phyloP scores from a whole-genome alignment of 1,284 basidiomycete species.

The Singerocomus rubriflavus region DNA sequence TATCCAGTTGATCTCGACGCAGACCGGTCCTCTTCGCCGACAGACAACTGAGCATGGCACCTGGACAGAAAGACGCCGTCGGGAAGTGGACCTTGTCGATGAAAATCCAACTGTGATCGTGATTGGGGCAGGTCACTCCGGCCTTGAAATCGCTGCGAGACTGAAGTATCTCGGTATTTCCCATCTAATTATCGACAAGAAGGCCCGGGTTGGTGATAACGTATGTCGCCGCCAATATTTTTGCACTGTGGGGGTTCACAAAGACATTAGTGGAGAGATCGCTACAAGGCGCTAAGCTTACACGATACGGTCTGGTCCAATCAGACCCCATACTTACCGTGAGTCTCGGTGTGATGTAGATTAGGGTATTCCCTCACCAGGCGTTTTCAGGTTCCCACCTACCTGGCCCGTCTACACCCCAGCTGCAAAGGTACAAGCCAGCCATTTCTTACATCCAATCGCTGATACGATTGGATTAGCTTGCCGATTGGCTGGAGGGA shows the following conservation, averaged over 20 bases:
- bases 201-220: constrained; percentile 35
- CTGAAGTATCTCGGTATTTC: constrained; percentile 38
- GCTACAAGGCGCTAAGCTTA: constrained; percentile 33
- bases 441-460: too few relatives aligned
- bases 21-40: constrained; percentile 26
- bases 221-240: constrained; percentile 7
- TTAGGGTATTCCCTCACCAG: neutral
- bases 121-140: constrained; percentile 39
- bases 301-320: constrained; percentile 30
- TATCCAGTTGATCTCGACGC: neutral
- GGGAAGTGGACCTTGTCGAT: constrained; percentile 23
- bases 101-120: constrained; percentile 31
- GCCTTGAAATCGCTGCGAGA: constrained; percentile 36
- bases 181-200: constrained; percentile 36
- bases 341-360: constrained; percentile 1
- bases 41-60: constrained; percentile 23
- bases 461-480: constrained; percentile 23
- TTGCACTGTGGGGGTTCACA: constrained; percentile 4
- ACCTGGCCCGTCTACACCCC: constrained; percentile 42
- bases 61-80: constrained; percentile 27
- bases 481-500: constrained; percentile 60
- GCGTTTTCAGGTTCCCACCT: constrained; percentile 31
- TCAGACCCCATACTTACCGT: constrained; percentile 30
- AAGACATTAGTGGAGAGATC: constrained; percentile 29
- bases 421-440: constrained; percentile 29